phyloP scores from a whole-genome alignment of 129 eudicot species.

The Sambucus nigra region DNA sequence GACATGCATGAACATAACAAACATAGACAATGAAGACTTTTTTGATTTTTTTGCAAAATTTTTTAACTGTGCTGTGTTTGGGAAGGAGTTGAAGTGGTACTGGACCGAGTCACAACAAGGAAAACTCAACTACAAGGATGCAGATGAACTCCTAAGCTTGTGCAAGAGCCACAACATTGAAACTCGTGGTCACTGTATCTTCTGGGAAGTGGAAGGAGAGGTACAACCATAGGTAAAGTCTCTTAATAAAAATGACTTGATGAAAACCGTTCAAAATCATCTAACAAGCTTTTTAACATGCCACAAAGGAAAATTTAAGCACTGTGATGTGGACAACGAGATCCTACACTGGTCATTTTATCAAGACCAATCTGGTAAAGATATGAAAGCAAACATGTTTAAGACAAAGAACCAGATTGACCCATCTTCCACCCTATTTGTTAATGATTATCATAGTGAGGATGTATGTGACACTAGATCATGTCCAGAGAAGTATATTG shows the following conservation, averaged over 20 bases:
- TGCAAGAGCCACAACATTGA: constrained; percentile 53
- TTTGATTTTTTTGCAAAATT: constrained; percentile 52
- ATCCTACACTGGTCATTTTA: constrained; percentile 89
- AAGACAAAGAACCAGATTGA: constrained; percentile 58
- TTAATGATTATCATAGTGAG: constrained; percentile 78
- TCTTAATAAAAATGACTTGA: constrained; percentile 42
- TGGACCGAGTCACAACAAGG: constrained; percentile 89
- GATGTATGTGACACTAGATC: constrained; percentile 71
- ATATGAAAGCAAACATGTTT: constrained; percentile 63
- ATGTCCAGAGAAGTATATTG: constrained; percentile 64
- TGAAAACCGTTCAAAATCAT: constrained; percentile 58
- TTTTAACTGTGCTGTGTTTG: constrained; percentile 92
- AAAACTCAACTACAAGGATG: constrained; percentile 69
- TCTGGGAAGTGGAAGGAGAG: constrained; percentile 78
- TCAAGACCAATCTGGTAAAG: constrained; percentile 55
- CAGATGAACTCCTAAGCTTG: constrained; percentile 58
- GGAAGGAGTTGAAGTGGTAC: constrained; percentile 90
- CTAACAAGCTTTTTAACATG: constrained; percentile 62
- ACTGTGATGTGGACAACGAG: constrained; percentile 89
- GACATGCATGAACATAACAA: constrained; percentile 57
- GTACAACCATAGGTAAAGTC: constrained; percentile 70
- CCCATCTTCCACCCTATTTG: constrained; percentile 63
- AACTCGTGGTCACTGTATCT: constrained; percentile 85
- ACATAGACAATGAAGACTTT: constrained; percentile 86
- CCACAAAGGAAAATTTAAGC: constrained; percentile 79